A percentile compares a stretch with the other conserved stretches of the same genome.
phyloP scores from a whole-genome alignment of 768 basidiomycete genomes.

The Phaffia australis region DNA sequence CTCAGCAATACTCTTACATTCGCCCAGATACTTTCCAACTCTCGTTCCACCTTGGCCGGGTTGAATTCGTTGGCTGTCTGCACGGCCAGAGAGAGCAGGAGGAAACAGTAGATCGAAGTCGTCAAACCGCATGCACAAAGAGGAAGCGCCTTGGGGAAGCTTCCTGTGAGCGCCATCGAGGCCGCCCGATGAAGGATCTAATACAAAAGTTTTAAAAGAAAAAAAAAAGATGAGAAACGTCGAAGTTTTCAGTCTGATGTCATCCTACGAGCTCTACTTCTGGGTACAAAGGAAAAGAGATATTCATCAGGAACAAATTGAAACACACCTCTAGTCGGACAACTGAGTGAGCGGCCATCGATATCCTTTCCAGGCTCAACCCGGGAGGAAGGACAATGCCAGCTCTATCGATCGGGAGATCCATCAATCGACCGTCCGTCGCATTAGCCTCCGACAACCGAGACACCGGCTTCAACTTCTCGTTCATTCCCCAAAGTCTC shows the following conservation, averaged over 20 bases:
- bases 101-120: slow-evolving; percentile 18
- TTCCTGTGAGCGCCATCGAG: slow-evolving; percentile 11
- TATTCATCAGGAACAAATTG: background rate
- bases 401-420: too few relatives aligned
- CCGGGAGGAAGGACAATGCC: slow-evolving; percentile 14
- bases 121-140: slow-evolving; percentile 22
- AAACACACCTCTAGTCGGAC: slow-evolving; percentile 21
- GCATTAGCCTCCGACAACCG: too few relatives aligned
- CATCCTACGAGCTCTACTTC: background rate
- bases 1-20: too few relatives aligned
- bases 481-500: too few relatives aligned
- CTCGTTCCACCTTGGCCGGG: background rate
- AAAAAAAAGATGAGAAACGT: background rate
- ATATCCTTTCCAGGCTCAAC: slow-evolving; percentile 15
- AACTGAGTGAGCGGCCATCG: slow-evolving; percentile 21
- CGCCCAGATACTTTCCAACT: too few relatives aligned
- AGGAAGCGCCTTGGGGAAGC: slow-evolving; percentile 8
- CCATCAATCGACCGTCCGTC: too few relatives aligned
- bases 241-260: background rate
- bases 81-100: slow-evolving; percentile 20
- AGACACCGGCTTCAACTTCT: too few relatives aligned
- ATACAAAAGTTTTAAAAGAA: too few relatives aligned
- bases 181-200: slow-evolving; percentile 23
- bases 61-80: slow-evolving; percentile 16
- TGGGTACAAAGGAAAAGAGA: background rate